Evolutionary conservation across 108 stramenopile species (phyloP), one percentile per base, ranked within the genome.

Genomic region (Epithemia pelagica): DNA sequence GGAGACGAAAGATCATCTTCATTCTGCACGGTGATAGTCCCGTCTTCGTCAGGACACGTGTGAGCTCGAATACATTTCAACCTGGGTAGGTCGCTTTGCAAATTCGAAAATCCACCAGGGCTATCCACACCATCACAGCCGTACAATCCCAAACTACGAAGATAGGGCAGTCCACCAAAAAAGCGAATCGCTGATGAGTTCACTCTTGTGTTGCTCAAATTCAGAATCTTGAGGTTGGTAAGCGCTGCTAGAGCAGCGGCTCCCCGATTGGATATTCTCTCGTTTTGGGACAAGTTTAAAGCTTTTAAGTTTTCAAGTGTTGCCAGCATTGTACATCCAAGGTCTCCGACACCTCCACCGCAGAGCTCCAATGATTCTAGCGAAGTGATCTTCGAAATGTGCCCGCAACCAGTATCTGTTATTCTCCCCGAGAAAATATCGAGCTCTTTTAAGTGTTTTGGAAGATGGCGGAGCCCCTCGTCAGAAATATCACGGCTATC

Each of bases 331-430:
- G 82, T 65, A 74, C 92, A 94, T 0, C 92, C 89, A 22, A 76
- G 54, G 66, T 93, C 92, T 20, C 84, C 78, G 0, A 93, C 59
- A 1, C 84, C 86, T 19, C 92, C 92, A 51, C 92, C 92, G 59
- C 92, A 94, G 1, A 94, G 75, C 58, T 90, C 92, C 18, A 94
- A 75, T n/a, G 86, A 82, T 37, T 85, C 84, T 59, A 94, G 74
- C 20, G 89, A 78, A 56, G 83, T 90, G 65, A 94, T 87, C 52
- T 78, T 73, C 7, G 87, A 79, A 66, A 94, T 60, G 54, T 89
- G 75, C 0, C 61, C 66, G 60, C 89, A 90, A 20, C 92, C 92
- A 27, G 70, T 46, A 62, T 94, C 89, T 10, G 87, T 86, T 64
- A 94, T 79, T 19, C 87, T 70, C 20, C 86, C 87, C 0, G 89